These are phyloP conservation scores for Nadsonia starkeyi-henricii DNA, from an alignment of 1,139 yeast species.

Conservation along the genomic window DNA sequence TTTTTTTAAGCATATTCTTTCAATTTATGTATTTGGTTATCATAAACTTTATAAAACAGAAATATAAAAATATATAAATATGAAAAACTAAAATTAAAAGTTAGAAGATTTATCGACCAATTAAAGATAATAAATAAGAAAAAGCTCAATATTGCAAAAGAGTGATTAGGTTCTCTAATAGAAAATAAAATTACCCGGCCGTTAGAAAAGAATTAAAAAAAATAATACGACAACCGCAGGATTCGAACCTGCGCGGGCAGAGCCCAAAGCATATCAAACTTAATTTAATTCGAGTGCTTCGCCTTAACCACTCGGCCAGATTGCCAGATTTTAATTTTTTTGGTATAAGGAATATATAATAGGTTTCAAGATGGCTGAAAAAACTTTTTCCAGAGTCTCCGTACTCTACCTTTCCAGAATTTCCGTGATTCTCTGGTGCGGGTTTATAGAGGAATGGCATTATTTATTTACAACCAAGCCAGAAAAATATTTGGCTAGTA, in stretches of 20 bases:
- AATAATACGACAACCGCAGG: conserved; percentile 13
- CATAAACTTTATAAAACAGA: not conserved
- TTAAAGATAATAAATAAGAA: no score
- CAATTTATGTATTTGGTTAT: not conserved
- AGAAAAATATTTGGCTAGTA: no score
- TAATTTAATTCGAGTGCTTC: not conserved
- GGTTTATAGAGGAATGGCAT: no score
- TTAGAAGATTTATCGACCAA: no score
- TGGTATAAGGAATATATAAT: not conserved
- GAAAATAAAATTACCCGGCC: not conserved
- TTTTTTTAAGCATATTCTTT: no score
- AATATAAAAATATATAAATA: no score
- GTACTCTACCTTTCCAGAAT: no score
- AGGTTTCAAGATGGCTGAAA: no score
- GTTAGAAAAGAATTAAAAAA: not conserved
- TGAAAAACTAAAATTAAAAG: not conserved
- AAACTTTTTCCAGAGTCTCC: no score
- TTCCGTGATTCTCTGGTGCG: no score
- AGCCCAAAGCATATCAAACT: not conserved
- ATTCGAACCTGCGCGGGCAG: conserved; percentile 13
- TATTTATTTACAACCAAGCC: no score
- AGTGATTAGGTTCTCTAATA: not conserved
- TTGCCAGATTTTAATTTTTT: not conserved
- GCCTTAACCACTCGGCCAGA: conserved; percentile 1
- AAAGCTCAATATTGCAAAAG: not conserved